These are phyloP conservation scores for Malus hybrid DNA, from an alignment of 331 rosid species.

Conservation along the genomic window DNA sequence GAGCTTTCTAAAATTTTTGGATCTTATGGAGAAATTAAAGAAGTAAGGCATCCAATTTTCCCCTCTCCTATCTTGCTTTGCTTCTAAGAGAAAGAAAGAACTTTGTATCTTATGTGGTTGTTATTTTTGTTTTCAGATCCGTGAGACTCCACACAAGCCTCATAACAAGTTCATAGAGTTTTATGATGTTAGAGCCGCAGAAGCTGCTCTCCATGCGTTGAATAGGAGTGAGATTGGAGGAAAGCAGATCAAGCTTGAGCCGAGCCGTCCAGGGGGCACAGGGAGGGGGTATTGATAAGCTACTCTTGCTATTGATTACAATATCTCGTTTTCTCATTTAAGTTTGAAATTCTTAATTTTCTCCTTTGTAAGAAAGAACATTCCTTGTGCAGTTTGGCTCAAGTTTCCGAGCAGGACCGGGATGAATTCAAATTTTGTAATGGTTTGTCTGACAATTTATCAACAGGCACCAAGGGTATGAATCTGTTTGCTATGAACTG, in stretches of 20 bases:
- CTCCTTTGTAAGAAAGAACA: constrained; percentile 9
- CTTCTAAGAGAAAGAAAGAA: neutral
- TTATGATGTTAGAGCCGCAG: constrained; percentile 71
- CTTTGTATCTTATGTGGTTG: neutral
- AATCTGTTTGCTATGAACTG: constrained; percentile 3
- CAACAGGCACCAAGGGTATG: constrained; percentile 44
- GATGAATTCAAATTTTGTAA: constrained; percentile 47
- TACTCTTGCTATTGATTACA: neutral
- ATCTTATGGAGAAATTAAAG: constrained; percentile 68
- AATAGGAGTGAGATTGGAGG: constrained; percentile 60
- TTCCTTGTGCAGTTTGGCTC: constrained; percentile 50
- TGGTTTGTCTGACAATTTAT: constrained; percentile 39
- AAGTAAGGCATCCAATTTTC: constrained; percentile 35
- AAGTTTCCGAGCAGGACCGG: constrained; percentile 45
- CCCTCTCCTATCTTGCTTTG: constrained; percentile 15
- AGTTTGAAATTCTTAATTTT: constrained; percentile 2
- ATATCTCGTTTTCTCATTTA: neutral
- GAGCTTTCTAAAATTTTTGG: constrained; percentile 59
- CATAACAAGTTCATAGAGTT: constrained; percentile 49
- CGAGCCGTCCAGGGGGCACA: constrained; percentile 40
- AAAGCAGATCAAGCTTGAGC: constrained; percentile 70
- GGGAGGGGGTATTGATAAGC: constrained; percentile 33
- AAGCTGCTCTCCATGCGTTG: constrained; percentile 55
- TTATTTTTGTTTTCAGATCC: constrained; percentile 43
- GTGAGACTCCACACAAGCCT: constrained; percentile 47